Percentiles rank a stretch among this genome's conserved stretches.
Evolutionary conservation across 2,329 filamentous ascomycete species (phyloP).

Genomic region (Rachicladosporium sp.): DNA sequence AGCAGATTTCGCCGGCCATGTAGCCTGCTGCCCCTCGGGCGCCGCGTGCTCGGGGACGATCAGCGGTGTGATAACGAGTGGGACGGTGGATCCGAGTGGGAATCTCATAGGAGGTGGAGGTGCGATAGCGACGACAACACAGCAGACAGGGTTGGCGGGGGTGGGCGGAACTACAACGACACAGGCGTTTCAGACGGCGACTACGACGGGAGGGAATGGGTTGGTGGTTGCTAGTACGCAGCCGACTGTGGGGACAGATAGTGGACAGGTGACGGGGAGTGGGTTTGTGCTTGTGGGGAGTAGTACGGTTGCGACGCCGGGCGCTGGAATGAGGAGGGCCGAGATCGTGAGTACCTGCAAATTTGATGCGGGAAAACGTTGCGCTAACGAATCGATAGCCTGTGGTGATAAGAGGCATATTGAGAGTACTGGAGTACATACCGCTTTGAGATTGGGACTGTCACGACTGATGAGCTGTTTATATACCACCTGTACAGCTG

Average conservation of each 20-base stretch:
- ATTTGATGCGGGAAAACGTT: too few species aligned
- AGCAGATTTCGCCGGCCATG: conserved; percentile 42
- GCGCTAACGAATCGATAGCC: conserved; percentile 15
- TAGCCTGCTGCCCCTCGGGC: conserved; percentile 49
- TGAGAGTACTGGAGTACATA: conserved; percentile 15
- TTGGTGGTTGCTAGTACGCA: conserved; percentile 10
- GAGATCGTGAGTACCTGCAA: conserved; percentile 19
- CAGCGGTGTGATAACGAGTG: conserved; percentile 22
- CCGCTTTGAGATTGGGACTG: conserved; percentile 8
- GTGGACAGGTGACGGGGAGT: conserved; percentile 8
- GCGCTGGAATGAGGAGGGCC: conserved; percentile 13
- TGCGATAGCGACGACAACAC: conserved; percentile 9
- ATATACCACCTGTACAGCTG: conserved; percentile 6
- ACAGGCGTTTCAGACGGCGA: conserved; percentile 8
- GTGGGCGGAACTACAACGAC: conserved; percentile 13
- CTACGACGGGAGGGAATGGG: not conserved
- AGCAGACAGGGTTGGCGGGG: conserved; percentile 7
- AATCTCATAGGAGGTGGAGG: conserved; percentile 12
- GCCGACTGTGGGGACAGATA: conserved; percentile 6
- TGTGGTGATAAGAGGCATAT: conserved; percentile 12
- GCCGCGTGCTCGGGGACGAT: conserved; percentile 47
- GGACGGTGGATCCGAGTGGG: conserved; percentile 18
- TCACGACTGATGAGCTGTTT: not conserved
- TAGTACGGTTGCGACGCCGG: conserved; percentile 23
- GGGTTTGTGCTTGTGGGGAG: conserved; percentile 20